These are phyloP conservation scores for Exserohilum rostratum DNA, from an alignment of 2,329 filamentous ascomycete species.

Conservation along the genomic window DNA sequence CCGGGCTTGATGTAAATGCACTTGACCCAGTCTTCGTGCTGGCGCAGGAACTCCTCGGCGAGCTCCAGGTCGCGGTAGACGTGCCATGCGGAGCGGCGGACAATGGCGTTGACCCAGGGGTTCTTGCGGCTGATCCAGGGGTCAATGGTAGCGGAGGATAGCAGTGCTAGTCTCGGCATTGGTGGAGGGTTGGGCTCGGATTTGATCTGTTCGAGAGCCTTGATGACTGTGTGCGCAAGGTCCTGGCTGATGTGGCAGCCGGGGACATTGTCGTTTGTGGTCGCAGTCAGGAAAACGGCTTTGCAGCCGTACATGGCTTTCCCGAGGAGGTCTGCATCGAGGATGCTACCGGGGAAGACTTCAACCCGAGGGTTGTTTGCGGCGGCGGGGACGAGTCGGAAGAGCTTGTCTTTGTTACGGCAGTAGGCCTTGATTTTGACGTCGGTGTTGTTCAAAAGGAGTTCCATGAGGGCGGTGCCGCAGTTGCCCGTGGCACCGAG, in stretches of 20 bases:
- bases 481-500: constrained; percentile 22
- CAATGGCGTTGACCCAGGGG: constrained; percentile 31
- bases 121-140: constrained; percentile 24
- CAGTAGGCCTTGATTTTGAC: constrained; percentile 19
- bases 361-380: constrained; percentile 26
- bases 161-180: constrained; percentile 45
- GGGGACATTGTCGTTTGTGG: constrained; percentile 54
- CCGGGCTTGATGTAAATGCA: constrained; percentile 54
- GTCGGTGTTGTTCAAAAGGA: constrained; percentile 6
- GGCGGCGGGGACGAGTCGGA: constrained; percentile 1
- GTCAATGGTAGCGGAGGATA: constrained; percentile 54
- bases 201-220: constrained; percentile 35
- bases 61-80: constrained; percentile 50
- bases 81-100: constrained; percentile 42
- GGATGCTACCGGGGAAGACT: constrained; percentile 53
- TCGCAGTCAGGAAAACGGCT: constrained; percentile 51
- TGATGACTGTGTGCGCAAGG: constrained; percentile 38
- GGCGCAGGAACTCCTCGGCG: constrained; percentile 48
- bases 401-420: constrained; percentile 20
- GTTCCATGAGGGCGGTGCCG: constrained; percentile 15
- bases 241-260: constrained; percentile 45
- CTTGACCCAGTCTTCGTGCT: constrained; percentile 47
- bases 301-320: constrained; percentile 44
- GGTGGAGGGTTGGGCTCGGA: neutral
- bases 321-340: constrained; percentile 48